These are phyloP conservation scores for Sporothrix sp. DNA, from an alignment of 2,329 filamentous ascomycete species.

Conservation along the genomic window DNA sequence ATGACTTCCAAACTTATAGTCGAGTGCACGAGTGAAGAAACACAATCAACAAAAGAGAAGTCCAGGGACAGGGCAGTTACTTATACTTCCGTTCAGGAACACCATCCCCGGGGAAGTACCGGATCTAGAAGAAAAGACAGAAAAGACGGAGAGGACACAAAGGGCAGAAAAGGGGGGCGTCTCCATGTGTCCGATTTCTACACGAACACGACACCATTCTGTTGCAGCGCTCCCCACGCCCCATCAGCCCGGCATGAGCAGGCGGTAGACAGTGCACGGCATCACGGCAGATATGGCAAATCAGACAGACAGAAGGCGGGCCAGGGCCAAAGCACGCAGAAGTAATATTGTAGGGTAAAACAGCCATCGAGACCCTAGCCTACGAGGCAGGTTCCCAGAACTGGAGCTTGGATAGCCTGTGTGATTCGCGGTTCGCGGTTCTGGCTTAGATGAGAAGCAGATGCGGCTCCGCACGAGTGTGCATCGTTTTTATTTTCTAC, in stretches of 20 bases:
- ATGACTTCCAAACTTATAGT: not conserved
- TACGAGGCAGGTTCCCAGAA: not conserved
- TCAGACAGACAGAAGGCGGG: not conserved
- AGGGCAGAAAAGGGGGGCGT: not conserved
- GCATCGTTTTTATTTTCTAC: no score
- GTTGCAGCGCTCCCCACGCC: no score
- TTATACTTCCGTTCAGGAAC: constrained; percentile 3
- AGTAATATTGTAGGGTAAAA: not conserved
- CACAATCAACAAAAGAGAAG: not conserved
- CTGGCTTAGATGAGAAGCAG: constrained; percentile 2
- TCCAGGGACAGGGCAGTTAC: not conserved
- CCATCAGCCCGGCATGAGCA: no score
- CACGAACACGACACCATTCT: not conserved
- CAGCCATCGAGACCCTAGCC: not conserved
- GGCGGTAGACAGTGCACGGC: not conserved
- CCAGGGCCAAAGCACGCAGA: no score
- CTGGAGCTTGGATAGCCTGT: not conserved
- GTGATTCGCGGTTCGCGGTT: not conserved
- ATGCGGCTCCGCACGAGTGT: constrained; percentile 11
- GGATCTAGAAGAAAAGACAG: not conserved
- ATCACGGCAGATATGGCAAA: not conserved
- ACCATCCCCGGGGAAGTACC: not conserved
- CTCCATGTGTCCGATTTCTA: not conserved
- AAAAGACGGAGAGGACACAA: not conserved
- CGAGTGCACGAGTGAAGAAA: not conserved